Conservation (phyloP, 1,139 yeast genomes). For the Geotrichum klebahnii region DNA sequence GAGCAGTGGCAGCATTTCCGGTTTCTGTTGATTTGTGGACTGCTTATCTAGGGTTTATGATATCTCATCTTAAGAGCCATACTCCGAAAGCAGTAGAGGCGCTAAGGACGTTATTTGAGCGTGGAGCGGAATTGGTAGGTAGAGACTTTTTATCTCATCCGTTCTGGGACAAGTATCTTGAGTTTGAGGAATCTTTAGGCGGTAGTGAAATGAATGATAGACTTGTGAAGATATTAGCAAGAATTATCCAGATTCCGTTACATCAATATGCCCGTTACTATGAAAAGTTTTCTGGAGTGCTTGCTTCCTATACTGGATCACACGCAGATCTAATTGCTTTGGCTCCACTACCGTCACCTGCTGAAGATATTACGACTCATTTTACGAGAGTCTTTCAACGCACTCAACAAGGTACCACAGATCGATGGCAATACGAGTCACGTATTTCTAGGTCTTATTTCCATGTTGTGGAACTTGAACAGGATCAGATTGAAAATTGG, state of each 20-base stretch:
- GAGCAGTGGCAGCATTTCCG: constrained; percentile 52
- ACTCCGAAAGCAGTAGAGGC: not conserved
- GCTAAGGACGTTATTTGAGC: constrained; percentile 48
- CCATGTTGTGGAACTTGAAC: constrained; percentile 46
- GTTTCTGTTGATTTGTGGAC: constrained; percentile 70
- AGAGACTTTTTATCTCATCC: constrained; percentile 66
- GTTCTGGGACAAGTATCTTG: constrained; percentile 70
- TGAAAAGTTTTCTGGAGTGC: constrained; percentile 28
- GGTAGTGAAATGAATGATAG: constrained; percentile 35
- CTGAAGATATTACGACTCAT: constrained; percentile 12
- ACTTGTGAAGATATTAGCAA: constrained; percentile 48
- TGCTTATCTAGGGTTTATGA: constrained; percentile 54
- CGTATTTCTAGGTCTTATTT: constrained; percentile 51
- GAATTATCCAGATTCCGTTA: constrained; percentile 65
- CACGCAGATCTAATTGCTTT: constrained; percentile 10
- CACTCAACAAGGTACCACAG: constrained; percentile 58
- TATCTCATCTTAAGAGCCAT: constrained; percentile 39
- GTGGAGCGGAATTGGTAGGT: constrained; percentile 63
- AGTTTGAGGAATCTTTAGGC: constrained; percentile 42
- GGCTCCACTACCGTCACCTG: constrained; percentile 13
- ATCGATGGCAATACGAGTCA: constrained; percentile 62
- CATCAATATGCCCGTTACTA: constrained; percentile 67
- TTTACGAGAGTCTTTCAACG: constrained; percentile 46
- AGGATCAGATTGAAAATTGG: constrained; percentile 59
- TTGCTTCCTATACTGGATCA: constrained; percentile 3